phyloP scores from a whole-genome alignment of 1,284 basidiomycete genomes.

The Tylopilus orsonianus region DNA sequence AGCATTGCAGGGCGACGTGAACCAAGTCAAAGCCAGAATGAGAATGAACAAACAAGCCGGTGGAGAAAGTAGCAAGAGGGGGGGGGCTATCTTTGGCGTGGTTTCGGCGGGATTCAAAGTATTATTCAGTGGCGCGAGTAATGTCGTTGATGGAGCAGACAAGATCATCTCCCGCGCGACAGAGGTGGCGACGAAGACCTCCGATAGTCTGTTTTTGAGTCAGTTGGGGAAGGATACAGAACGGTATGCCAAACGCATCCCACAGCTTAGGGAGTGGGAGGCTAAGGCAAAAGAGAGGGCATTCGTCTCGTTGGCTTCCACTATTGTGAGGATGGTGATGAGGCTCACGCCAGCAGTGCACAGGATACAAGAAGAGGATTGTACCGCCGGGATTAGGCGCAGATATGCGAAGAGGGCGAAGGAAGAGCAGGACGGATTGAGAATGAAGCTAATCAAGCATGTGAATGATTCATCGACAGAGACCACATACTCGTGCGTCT shows the following conservation, averaged over 20 bases:
- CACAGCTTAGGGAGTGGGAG: neutral
- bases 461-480: slow-evolving; percentile 23
- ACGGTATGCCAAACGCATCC: neutral
- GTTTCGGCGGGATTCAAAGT: too few relatives aligned
- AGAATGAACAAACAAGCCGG: neutral
- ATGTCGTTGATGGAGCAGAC: neutral
- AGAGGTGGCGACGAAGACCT: neutral
- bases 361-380: slow-evolving; percentile 7
- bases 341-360: slow-evolving; percentile 10
- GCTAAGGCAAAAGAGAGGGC: slow-evolving; percentile 6
- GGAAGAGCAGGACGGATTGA: slow-evolving; percentile 14
- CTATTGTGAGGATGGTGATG: neutral
- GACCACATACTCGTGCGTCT: slow-evolving; percentile 18
- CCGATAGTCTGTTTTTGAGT: slow-evolving; percentile 15
- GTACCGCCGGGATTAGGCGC: neutral
- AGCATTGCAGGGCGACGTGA: slow-evolving; percentile 8
- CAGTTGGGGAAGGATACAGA: slow-evolving; percentile 4
- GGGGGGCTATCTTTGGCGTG: too few relatives aligned
- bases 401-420: slow-evolving; percentile 9
- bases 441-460: slow-evolving; percentile 26
- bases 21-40: slow-evolving; percentile 2
- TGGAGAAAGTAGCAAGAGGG: too few relatives aligned
- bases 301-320: slow-evolving; percentile 1
- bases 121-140: slow-evolving; percentile 11
- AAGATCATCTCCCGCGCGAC: slow-evolving; percentile 3